These are phyloP conservation scores for Elsinoe necatrix DNA, from an alignment of 2,329 filamentous ascomycete species.

Conservation along the genomic window DNA sequence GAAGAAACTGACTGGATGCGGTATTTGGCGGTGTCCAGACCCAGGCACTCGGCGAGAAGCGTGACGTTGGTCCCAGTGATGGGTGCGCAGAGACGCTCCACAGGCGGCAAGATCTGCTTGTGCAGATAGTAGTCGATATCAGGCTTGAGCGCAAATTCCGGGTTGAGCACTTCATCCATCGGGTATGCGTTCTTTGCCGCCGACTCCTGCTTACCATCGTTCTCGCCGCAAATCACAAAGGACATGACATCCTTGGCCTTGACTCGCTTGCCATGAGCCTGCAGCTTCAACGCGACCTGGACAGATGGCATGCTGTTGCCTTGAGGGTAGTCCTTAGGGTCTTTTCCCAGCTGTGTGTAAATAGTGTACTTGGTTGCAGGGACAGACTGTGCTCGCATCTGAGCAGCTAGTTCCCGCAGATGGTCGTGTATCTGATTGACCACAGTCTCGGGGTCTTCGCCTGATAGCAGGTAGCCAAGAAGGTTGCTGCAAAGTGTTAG, in stretches of 20 bases:
- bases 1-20: conserved; percentile 54
- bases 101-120: conserved; percentile 96
- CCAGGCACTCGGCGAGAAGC: conserved; percentile 84
- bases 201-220: conserved; percentile 54
- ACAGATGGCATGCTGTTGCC: conserved; percentile 93
- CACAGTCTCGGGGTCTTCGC: conserved; percentile 81
- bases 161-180: conserved; percentile 73
- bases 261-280: conserved; percentile 76
- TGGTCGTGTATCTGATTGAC: conserved; percentile 90
- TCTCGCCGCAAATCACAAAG: conserved; percentile 76
- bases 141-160: conserved; percentile 65
- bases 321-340: conserved; percentile 88
- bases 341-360: conserved; percentile 93
- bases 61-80: conserved; percentile 87
- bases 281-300: conserved; percentile 83
- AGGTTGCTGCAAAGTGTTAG: conserved; percentile 49
- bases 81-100: conserved; percentile 94
- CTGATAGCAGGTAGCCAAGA: conserved; percentile 88
- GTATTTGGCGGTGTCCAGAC: conserved; percentile 84
- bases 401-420: conserved; percentile 68
- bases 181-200: conserved; percentile 85
- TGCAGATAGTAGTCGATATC: conserved; percentile 97
- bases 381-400: conserved; percentile 74
- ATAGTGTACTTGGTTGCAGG: conserved; percentile 88
- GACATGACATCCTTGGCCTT: conserved; percentile 94